Percentiles rank a stretch among this genome's conserved stretches.
Conservation (phyloP, 352 stramenopile species). For the Pythium guiyangense region DNA sequence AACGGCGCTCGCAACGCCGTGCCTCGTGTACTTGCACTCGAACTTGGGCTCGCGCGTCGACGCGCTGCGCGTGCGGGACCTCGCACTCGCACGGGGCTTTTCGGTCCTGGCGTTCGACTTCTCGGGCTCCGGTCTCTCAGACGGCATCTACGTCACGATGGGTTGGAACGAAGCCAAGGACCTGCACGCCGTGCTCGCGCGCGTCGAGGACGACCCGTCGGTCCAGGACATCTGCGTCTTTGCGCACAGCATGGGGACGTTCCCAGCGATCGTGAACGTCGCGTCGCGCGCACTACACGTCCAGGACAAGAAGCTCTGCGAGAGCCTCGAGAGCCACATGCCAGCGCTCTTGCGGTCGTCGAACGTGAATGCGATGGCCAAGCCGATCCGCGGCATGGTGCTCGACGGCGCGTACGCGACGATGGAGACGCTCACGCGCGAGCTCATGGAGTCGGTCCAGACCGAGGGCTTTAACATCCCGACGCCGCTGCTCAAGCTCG, state of each 20-base stretch:
- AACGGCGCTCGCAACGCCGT: constrained; percentile 27
- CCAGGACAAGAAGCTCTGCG: constrained; percentile 36
- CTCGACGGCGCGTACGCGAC: constrained; percentile 72
- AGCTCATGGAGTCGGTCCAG: constrained; percentile 55
- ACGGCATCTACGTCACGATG: constrained; percentile 85
- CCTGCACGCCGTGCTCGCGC: constrained; percentile 63
- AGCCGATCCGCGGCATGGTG: constrained; percentile 68
- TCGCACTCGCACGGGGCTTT: constrained; percentile 59
- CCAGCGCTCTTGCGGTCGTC: constrained; percentile 41
- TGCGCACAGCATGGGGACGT: constrained; percentile 81
- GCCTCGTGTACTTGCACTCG: constrained; percentile 79
- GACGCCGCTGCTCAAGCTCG: constrained; percentile 66
- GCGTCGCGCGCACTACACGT: constrained; percentile 47
- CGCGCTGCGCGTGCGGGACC: constrained; percentile 55
- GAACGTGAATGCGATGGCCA: constrained; percentile 34
- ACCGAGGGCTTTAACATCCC: constrained; percentile 72
- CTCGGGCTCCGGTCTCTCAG: constrained; percentile 67
- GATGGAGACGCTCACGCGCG: constrained; percentile 63
- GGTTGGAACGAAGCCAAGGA: constrained; percentile 81
- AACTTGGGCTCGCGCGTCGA: constrained; percentile 78
- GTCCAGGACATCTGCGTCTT: constrained; percentile 68
- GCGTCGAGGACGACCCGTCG: constrained; percentile 37
- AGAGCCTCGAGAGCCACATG: constrained; percentile 55
- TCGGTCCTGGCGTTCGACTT: constrained; percentile 83
- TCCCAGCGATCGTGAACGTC: constrained; percentile 75